A percentile compares a stretch with the other conserved stretches of the same genome.
phyloP scores from a whole-genome alignment of 192 early-diverging fungal species.

The Dissophora ornata region DNA sequence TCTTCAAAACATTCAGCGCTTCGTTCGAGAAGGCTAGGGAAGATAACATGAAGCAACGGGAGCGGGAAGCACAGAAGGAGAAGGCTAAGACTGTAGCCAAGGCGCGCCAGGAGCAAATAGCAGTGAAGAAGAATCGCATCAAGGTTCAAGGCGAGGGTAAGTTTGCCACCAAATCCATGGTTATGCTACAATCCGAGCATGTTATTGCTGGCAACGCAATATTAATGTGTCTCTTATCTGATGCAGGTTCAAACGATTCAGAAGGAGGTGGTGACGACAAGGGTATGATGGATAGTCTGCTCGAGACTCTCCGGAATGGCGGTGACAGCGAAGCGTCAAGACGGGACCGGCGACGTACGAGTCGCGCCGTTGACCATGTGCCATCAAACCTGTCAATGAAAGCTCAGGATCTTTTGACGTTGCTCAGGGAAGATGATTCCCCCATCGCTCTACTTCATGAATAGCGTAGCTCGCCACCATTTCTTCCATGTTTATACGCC shows the following conservation, averaged over 20 bases:
- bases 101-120: conserved; percentile 46
- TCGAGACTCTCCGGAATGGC: conserved; percentile 78
- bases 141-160: conserved; percentile 41
- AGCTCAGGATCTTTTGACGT: conserved; percentile 44
- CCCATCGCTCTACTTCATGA: conserved; percentile 40
- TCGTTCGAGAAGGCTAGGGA: conserved; percentile 73
- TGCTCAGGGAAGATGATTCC: conserved; percentile 25
- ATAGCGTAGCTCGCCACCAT: too few species aligned
- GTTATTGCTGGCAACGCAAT: too few species aligned
- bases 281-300: conserved; percentile 80
- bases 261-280: conserved; percentile 68
- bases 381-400: conserved; percentile 9
- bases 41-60: conserved; percentile 62
- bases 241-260: conserved; percentile 25
- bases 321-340: conserved; percentile 61
- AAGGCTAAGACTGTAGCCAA: conserved; percentile 51
- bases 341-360: conserved; percentile 43
- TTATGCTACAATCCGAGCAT: too few species aligned
- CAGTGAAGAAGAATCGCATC: conserved; percentile 38
- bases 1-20: conserved; percentile 84
- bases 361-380: conserved; percentile 17
- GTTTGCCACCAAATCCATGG: too few species aligned
- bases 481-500: too few species aligned
- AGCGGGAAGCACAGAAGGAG: conserved; percentile 52
- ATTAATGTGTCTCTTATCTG: neutral